Base-by-base conservation (phyloP, 2,329 filamentous ascomycete species). In the Calonectria pteridis region DNA sequence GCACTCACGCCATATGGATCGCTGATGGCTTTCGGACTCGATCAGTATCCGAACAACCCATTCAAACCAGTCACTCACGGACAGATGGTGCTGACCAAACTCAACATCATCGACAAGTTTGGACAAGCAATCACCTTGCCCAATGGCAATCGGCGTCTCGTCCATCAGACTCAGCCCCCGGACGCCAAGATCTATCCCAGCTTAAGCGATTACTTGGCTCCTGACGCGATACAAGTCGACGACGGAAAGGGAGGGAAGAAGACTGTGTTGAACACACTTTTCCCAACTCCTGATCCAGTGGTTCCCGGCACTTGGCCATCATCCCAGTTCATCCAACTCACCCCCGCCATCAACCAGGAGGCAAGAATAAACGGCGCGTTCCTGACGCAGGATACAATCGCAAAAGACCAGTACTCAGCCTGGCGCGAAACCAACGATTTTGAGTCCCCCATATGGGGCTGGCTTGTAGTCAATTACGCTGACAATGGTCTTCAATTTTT, bases 401-500 rank as follows among this genome's bases (percentile, higher is more conserved):
- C 28, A 20, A 0, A 18, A 3, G n/a, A 55, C 18, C 9, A 55
- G 29, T 55, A 33, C 51, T 55, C 51, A 2, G 51, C 51, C 6
- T 55, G 29, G 51, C 51, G 51, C 26, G 51, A 55, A 33, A 55
- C 51, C 51, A 55, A 55, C 28, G 51, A 55, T 10, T 55, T 55
- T 20, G 18, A 55, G 51, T 55, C 51, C 2, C 63, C 65, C 20
- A 55, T 67, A 16, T 67, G 65, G 65, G 65, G 65, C n/a, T 67
- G 65, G 65, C 31, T 58, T 1, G 49, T 67, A 4, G 35, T 67
- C 3, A 67, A 58, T 23, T 67, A 67, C 33, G 49, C 50, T 0
- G 46, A 67, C 49, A 40, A 43, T n/a, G 65, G 65, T 6, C 16
- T 67, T 13, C 50, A 67, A 33, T 67, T 67, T 23, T 67, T 67